Base-by-base conservation (phyloP, 1,139 yeast genomes). In the Blastobotrys petasosporus region DNA sequence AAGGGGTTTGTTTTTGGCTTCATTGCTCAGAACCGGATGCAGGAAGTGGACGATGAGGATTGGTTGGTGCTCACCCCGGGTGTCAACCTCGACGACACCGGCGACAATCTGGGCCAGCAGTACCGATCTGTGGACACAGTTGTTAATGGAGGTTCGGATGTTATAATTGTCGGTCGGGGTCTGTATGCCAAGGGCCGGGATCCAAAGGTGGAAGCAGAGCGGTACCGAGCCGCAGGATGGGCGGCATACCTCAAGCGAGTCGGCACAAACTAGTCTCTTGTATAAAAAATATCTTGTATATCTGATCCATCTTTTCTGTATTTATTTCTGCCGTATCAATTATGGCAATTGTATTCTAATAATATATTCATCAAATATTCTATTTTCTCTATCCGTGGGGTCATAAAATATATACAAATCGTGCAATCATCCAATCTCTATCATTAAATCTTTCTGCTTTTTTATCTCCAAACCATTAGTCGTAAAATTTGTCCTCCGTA, bases 21-120 rank as follows among this genome's bases (percentile, higher is more conserved):
- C 65, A 92, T 94, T 68, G 97, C 98, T 0, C 97, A 90, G 64
- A 75, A 78, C 58, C 81, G 82, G 51, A 85, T 88, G 90, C 88
- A 86, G 30, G 94, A 92, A 12, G 69, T 74, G 43, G 59, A 47
- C 5, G 56, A 52, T 11, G 88, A 84, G 59, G 98, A 92, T 67
- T 94, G 97, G 95, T 69, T 94, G 45, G 78, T 88, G 47, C 80
- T 94, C 90, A 92, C 98, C 1, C 99, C 99, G 0, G 99, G 99
- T 50, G 98, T 94, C 39, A 97, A 97, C 1, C 74, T 94, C 49
- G 98, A 90, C 62, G 97, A 90, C 61, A 92, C 83, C 66, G 97
- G 97, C n/a, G 99, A 92, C 64, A 80, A 81, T 1, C 74, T 92
- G 52, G 99, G 99, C 17, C 99, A 94, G 68, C 98, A 92, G 67